phyloP scores from a whole-genome alignment of 169 alveolate genomes.

The Plasmodium knowlesi region DNA sequence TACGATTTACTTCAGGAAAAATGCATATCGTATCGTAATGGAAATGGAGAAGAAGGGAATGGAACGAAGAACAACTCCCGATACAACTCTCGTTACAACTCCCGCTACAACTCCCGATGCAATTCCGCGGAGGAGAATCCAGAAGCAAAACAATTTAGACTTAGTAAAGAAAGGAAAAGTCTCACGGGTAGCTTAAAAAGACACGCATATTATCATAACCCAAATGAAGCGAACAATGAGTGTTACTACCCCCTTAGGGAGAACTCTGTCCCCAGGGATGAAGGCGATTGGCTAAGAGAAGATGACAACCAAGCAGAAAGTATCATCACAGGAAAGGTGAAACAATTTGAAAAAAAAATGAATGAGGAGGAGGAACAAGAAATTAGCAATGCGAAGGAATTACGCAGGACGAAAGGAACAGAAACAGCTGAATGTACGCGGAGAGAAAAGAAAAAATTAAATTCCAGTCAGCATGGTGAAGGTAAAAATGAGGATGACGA shows the following conservation, averaged over 20 bases:
- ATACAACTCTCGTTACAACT: neutral
- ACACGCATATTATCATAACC: conserved; percentile 52
- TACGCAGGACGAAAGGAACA: neutral
- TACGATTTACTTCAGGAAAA: neutral
- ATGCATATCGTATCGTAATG: neutral
- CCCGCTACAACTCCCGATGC: neutral
- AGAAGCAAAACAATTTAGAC: neutral
- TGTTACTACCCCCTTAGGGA: neutral
- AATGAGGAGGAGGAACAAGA: conserved; percentile 26
- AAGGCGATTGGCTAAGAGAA: neutral
- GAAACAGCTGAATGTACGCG: neutral
- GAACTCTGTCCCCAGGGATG: neutral
- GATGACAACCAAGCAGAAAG: conserved; percentile 16
- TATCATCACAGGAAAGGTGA: conserved; percentile 5
- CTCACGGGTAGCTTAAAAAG: conserved; percentile 39
- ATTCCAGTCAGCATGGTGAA: neutral
- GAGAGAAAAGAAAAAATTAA: neutral
- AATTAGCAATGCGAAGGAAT: neutral
- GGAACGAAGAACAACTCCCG: neutral
- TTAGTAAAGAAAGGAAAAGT: conserved; percentile 23
- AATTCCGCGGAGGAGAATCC: neutral
- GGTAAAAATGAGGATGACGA: neutral
- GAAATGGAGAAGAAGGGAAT: neutral
- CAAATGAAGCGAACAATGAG: neutral
- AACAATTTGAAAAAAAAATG: conserved; percentile 12